Percentiles rank a stretch among this genome's conserved stretches.
Conservation (phyloP, 352 stramenopile species). For the Phytophthora pini region DNA sequence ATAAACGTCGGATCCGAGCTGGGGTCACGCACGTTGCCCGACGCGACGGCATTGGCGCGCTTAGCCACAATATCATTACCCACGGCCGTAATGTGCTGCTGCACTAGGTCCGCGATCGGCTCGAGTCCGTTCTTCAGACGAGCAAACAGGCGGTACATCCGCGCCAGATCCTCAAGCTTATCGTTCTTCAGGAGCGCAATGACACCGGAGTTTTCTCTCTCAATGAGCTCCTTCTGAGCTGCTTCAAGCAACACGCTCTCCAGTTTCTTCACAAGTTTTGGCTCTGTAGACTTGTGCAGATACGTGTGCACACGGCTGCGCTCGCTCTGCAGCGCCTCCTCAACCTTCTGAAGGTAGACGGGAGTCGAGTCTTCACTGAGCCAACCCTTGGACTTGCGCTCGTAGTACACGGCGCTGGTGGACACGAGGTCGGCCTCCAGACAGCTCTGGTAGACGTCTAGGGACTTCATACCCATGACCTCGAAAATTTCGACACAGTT, state of each 20-base stretch:
- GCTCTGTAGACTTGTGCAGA: slow-evolving; percentile 96
- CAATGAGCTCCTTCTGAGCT: slow-evolving; percentile 96
- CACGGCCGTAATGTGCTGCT: slow-evolving; percentile 94
- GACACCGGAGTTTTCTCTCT: slow-evolving; percentile 98
- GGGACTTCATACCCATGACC: slow-evolving; percentile 96
- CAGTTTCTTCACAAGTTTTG: slow-evolving; percentile 94
- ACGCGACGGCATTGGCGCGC: slow-evolving; percentile 84
- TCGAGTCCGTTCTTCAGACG: slow-evolving; percentile 96
- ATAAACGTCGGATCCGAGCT: slow-evolving; percentile 96
- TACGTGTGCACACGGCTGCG: slow-evolving; percentile 94
- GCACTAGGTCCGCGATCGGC: slow-evolving; percentile 96
- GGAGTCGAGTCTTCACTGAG: slow-evolving; percentile 97
- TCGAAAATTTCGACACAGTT: slow-evolving; percentile 98
- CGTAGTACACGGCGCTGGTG: slow-evolving; percentile 95
- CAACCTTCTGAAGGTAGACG: slow-evolving; percentile 97
- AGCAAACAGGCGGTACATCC: slow-evolving; percentile 98
- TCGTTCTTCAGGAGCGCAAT: slow-evolving; percentile 97
- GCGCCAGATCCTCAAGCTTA: slow-evolving; percentile 96
- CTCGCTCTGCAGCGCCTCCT: slow-evolving; percentile 83
- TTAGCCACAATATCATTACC: slow-evolving; percentile 91
- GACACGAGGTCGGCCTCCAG: slow-evolving; percentile 95
- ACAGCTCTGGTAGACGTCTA: slow-evolving; percentile 97
- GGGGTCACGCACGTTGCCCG: slow-evolving; percentile 94
- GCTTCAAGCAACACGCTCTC: slow-evolving; percentile 96
- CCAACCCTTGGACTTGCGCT: slow-evolving; percentile 97